A percentile compares a stretch with the other conserved stretches of the same genome.
phyloP scores from a whole-genome alignment of 2,329 filamentous ascomycete genomes.

The Cordyceps farinosa region DNA sequence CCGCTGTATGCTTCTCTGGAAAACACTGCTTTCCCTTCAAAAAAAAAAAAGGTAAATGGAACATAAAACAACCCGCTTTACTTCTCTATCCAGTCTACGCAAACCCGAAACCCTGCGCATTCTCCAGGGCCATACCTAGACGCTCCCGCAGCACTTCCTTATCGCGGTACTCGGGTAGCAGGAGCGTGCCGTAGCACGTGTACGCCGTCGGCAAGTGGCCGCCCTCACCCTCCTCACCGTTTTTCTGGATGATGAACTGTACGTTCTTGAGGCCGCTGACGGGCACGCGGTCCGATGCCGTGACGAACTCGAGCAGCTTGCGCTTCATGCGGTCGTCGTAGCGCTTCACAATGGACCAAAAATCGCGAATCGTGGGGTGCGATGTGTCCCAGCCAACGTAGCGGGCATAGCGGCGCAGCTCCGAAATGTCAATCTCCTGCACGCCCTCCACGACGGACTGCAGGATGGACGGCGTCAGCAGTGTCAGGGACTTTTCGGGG shows the following conservation, averaged over 20 bases:
- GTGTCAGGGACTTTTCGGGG: constrained; percentile 62
- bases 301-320: constrained; percentile 87
- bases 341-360: constrained; percentile 75
- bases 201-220: constrained; percentile 76
- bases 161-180: constrained; percentile 77
- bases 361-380: constrained; percentile 69
- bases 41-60: neutral
- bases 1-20: constrained; percentile 7
- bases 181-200: constrained; percentile 87
- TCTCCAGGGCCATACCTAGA: constrained; percentile 80
- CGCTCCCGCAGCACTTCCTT: constrained; percentile 69
- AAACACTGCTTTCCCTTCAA: neutral
- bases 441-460: constrained; percentile 80
- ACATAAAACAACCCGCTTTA: neutral
- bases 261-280: constrained; percentile 80
- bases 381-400: constrained; percentile 78
- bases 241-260: constrained; percentile 78
- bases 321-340: constrained; percentile 68
- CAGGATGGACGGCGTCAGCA: constrained; percentile 69
- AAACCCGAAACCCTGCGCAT: constrained; percentile 86
- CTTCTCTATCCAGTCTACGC: constrained; percentile 42
- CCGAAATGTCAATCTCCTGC: constrained; percentile 72
- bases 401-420: constrained; percentile 65
- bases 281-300: constrained; percentile 84
- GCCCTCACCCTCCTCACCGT: constrained; percentile 57